Evolutionary conservation across 2,329 filamentous ascomycete species (phyloP).

Genomic region (Dendrostoma leiphaemia): DNA sequence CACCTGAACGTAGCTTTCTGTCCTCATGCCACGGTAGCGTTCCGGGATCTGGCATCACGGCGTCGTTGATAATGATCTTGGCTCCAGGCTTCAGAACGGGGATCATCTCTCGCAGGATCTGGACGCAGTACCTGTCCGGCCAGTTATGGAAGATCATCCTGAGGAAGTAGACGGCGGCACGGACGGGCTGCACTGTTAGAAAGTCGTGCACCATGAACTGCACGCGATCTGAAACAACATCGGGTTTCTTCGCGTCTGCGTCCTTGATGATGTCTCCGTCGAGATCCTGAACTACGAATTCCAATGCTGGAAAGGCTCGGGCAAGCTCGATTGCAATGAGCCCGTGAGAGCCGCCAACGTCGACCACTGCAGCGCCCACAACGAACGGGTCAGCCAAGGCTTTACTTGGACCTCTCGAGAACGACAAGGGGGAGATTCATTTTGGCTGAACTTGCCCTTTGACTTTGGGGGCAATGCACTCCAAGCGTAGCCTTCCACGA

Average conservation of each 20-base stretch:
- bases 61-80: constrained; percentile 20
- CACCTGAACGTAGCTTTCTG: neutral
- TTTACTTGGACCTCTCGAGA: neutral
- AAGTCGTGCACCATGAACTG: constrained; percentile 7
- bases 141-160: constrained; percentile 34
- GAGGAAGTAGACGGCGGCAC: constrained; percentile 22
- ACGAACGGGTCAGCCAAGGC: too few relatives aligned
- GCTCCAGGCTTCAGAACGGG: constrained; percentile 28
- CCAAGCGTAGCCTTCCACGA: neutral
- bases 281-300: constrained; percentile 6
- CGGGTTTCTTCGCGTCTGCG: neutral
- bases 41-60: neutral
- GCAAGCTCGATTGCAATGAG: constrained; percentile 5
- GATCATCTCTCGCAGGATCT: constrained; percentile 30
- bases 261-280: constrained; percentile 1
- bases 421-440: neutral
- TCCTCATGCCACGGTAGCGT: constrained; percentile 1
- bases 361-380: constrained; percentile 1
- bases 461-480: neutral
- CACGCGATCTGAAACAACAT: neutral
- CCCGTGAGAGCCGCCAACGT: constrained; percentile 9
- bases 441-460: too few relatives aligned
- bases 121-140: constrained; percentile 30
- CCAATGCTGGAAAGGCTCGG: neutral
- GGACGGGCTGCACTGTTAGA: neutral